A percentile compares a stretch with the other conserved stretches of the same genome.
Conservation (phyloP, 2,329 filamentous ascomycete genomes). For the Botryotinia globosa region DNA sequence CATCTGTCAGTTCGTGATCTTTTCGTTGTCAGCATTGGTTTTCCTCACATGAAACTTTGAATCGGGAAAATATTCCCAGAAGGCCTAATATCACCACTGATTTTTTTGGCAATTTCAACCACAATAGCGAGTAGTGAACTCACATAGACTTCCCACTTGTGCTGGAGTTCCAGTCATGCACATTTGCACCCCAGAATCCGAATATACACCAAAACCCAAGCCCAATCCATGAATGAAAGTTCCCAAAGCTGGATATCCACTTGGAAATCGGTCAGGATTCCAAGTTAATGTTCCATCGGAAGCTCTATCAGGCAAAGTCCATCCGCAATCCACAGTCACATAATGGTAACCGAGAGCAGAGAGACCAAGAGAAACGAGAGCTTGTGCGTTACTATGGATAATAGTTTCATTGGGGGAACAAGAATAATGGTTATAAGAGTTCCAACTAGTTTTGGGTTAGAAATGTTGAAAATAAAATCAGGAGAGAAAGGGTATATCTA, state of each 20-base stretch:
- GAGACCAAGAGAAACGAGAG: constrained; percentile 46
- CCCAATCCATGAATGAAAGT: constrained; percentile 43
- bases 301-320: constrained; percentile 40
- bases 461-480: background rate
- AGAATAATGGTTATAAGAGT: constrained; percentile 50
- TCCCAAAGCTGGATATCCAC: constrained; percentile 44
- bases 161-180: constrained; percentile 34
- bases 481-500: constrained; percentile 13
- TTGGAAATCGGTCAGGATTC: constrained; percentile 44
- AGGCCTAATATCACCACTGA: background rate
- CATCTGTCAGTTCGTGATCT: constrained; percentile 34
- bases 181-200: constrained; percentile 38
- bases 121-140: constrained; percentile 21
- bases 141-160: constrained; percentile 32
- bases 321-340: constrained; percentile 52
- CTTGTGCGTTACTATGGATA: constrained; percentile 48
- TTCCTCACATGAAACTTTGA: no score
- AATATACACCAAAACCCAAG: constrained; percentile 46
- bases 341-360: constrained; percentile 47
- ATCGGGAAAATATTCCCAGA: background rate
- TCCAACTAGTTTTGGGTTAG: constrained; percentile 40
- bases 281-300: constrained; percentile 43
- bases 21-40: background rate
- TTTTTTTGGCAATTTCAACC: background rate
- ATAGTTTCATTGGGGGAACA: constrained; percentile 47